These are phyloP conservation scores for Cicer bijugum DNA, from an alignment of 306 rosid species.

Conservation along the genomic window DNA sequence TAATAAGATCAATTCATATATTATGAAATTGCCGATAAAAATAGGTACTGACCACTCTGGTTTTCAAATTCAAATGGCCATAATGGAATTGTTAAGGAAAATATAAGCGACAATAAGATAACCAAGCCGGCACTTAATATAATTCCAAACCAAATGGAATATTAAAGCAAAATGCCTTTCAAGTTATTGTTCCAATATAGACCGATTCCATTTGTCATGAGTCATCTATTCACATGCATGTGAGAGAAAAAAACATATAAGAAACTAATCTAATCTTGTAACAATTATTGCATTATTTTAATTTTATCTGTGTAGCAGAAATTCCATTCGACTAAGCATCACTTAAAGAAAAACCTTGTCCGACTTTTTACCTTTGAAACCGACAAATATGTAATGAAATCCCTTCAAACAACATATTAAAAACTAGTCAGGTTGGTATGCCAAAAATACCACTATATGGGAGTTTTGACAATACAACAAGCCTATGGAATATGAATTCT, in stretches of 20 bases:
- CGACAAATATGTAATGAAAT: slow-evolving; percentile 1
- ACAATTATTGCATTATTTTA: slow-evolving; percentile 26
- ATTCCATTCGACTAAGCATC: slow-evolving; percentile 1
- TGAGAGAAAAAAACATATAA: not conserved
- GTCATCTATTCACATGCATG: not conserved
- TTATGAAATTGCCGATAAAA: slow-evolving; percentile 10
- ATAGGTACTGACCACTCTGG: slow-evolving; percentile 11
- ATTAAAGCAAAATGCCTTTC: not conserved
- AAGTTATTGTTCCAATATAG: not conserved
- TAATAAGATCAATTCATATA: slow-evolving; percentile 15
- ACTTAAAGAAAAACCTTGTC: slow-evolving; percentile 11
- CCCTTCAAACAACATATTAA: slow-evolving; percentile 12
- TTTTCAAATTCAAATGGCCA: slow-evolving; percentile 13
- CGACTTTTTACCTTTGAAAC: not conserved
- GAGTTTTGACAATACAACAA: slow-evolving; percentile 27
- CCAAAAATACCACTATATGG: slow-evolving; percentile 14
- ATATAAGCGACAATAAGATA: slow-evolving; percentile 9
- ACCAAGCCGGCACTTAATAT: slow-evolving; percentile 11
- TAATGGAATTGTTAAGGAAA: slow-evolving; percentile 34
- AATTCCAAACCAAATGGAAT: slow-evolving; percentile 10
- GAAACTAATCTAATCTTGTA: slow-evolving; percentile 15
- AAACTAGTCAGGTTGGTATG: not conserved
- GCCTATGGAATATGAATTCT: slow-evolving; percentile 32
- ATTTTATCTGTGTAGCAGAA: slow-evolving; percentile 1
- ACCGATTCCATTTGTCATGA: slow-evolving; percentile 23